Percentiles rank a stretch among this genome's conserved stretches.
Conservation (phyloP, 495 filamentous ascomycete genomes). For the Bombardia bombarda region DNA sequence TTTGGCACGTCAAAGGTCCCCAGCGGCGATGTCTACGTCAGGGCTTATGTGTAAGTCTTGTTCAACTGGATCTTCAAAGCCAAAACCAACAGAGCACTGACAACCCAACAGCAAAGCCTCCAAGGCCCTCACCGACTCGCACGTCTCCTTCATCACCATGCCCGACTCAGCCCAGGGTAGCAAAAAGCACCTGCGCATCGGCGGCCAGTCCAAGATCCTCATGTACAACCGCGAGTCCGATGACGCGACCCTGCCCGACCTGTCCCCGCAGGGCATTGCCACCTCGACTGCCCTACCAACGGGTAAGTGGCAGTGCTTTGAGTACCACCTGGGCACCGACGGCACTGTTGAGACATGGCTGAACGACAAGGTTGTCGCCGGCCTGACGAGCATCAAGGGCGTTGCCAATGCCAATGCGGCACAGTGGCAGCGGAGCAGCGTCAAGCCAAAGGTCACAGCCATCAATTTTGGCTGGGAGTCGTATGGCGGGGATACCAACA, state of each 20-base stretch:
- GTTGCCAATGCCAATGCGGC: constrained; percentile 40
- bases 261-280: constrained; percentile 47
- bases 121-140: constrained; percentile 42
- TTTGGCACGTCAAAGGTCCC: constrained; percentile 49
- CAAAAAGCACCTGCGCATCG: constrained; percentile 51
- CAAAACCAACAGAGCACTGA: too few species aligned
- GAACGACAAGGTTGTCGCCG: constrained; percentile 38
- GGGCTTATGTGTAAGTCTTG: constrained; percentile 42
- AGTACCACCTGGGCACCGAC: constrained; percentile 48
- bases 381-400: constrained; percentile 38
- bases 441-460: constrained; percentile 41
- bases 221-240: constrained; percentile 56
- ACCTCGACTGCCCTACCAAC: constrained; percentile 41
- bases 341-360: constrained; percentile 52
- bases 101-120: constrained; percentile 37
- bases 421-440: constrained; percentile 38
- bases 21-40: constrained; percentile 47
- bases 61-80: too few species aligned
- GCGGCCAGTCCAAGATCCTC: constrained; percentile 47
- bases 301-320: constrained; percentile 46
- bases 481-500: constrained; percentile 49
- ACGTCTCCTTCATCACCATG: constrained; percentile 56
- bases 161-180: constrained; percentile 44
- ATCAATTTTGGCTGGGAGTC: constrained; percentile 56
- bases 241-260: constrained; percentile 52